Conservation (phyloP, 306 rosid genomes). For the Vigna unguiculata region DNA sequence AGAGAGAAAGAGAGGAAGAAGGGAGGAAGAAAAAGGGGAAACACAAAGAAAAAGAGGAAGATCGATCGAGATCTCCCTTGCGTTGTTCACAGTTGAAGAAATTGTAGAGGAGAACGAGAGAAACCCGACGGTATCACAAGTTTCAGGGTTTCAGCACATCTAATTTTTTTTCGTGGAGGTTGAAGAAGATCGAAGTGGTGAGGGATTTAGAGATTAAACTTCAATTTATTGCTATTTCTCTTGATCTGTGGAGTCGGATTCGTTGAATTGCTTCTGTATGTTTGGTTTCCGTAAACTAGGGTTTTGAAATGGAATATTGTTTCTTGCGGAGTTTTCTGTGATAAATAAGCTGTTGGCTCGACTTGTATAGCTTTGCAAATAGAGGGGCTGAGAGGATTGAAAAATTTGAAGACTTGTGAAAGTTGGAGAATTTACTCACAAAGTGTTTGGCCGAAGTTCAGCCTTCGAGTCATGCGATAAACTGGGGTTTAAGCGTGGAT, state of each 20-base stretch:
- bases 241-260: not conserved
- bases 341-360: not conserved
- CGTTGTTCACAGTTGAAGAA: not conserved
- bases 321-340: not conserved
- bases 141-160: not conserved
- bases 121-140: not conserved
- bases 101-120: not conserved
- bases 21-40: not conserved
- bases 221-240: not conserved
- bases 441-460: not conserved
- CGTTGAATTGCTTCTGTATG: not conserved
- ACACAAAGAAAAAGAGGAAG: not conserved
- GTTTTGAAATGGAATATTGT: constrained; percentile 8
- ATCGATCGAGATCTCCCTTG: not conserved
- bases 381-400: not conserved
- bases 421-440: not conserved
- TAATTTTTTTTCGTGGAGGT: not conserved
- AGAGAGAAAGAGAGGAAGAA: not conserved
- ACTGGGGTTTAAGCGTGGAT: not conserved
- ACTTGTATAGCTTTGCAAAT: not conserved
- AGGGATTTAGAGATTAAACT: not conserved
- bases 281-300: not conserved
- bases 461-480: not conserved
- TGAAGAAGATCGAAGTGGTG: constrained; percentile 4
- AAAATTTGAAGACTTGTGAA: not conserved